These are phyloP conservation scores for Phytophthora parvispora DNA, from an alignment of 352 stramenopile species.

Conservation along the genomic window DNA sequence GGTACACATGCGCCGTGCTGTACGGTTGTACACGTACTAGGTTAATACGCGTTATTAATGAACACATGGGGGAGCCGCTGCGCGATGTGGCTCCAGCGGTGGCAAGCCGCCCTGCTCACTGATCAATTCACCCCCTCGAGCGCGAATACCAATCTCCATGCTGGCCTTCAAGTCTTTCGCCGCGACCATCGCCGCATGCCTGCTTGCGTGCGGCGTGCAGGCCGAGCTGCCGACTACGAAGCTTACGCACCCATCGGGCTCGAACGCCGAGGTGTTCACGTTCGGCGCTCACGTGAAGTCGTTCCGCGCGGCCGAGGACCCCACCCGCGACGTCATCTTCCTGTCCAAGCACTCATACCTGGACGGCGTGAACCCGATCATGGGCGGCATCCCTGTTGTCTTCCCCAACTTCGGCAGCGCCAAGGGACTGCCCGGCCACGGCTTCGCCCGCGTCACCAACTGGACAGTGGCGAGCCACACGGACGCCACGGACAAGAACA, in stretches of 20 bases:
- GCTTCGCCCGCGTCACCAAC: conserved; percentile 81
- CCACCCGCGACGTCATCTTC: conserved; percentile 83
- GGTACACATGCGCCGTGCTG: neutral
- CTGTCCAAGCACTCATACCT: conserved; percentile 82
- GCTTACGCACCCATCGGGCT: conserved; percentile 70
- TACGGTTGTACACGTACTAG: neutral
- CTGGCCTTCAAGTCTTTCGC: neutral
- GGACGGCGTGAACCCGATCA: conserved; percentile 89
- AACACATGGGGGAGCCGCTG: neutral
- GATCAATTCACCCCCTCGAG: neutral
- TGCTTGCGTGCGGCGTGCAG: neutral
- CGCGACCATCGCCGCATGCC: neutral
- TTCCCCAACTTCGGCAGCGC: conserved; percentile 92
- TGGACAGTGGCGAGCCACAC: conserved; percentile 42
- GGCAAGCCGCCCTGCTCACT: neutral
- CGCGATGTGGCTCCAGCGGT: neutral
- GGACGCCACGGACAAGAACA: conserved; percentile 12
- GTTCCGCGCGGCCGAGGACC: conserved; percentile 46
- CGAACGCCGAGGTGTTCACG: conserved; percentile 69
- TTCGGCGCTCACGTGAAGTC: conserved; percentile 88
- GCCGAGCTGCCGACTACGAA: conserved; percentile 54
- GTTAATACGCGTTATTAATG: neutral
- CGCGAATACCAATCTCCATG: neutral
- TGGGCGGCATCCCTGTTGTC: conserved; percentile 92
- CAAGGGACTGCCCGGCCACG: conserved; percentile 78